These are phyloP conservation scores for Ascochyta koolunga DNA, from an alignment of 2,329 filamentous ascomycete genomes.

Conservation along the genomic window DNA sequence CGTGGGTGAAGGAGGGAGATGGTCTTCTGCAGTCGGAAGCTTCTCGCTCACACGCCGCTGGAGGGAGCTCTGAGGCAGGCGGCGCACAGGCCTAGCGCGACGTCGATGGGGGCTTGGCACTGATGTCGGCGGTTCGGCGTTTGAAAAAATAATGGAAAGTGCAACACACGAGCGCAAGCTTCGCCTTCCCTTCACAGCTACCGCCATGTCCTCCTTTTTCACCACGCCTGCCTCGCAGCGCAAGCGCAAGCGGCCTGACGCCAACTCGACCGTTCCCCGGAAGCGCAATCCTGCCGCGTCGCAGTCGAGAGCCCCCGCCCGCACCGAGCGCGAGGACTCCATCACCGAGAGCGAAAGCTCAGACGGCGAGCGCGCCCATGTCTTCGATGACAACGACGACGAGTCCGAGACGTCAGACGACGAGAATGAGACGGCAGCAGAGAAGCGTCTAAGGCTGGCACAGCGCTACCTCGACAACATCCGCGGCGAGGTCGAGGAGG, in stretches of 20 bases:
- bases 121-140: constrained; percentile 25
- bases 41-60: constrained; percentile 26
- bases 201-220: constrained; percentile 81
- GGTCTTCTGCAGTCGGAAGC: constrained; percentile 15
- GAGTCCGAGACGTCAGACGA: constrained; percentile 67
- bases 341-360: constrained; percentile 82
- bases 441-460: constrained; percentile 83
- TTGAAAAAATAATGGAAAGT: constrained; percentile 29
- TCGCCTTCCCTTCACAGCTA: constrained; percentile 12
- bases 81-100: constrained; percentile 22
- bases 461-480: constrained; percentile 94
- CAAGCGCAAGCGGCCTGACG: constrained; percentile 77
- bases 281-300: constrained; percentile 62
- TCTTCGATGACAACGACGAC: constrained; percentile 44
- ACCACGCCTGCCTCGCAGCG: constrained; percentile 83
- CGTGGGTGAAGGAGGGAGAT: neutral
- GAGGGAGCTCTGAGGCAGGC: constrained; percentile 35
- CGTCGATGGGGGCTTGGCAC: constrained; percentile 18
- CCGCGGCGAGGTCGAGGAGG: constrained; percentile 73
- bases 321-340: constrained; percentile 71
- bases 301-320: constrained; percentile 43
- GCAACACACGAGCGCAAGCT: constrained; percentile 1
- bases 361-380: constrained; percentile 62
- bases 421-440: constrained; percentile 86
- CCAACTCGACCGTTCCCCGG: constrained; percentile 61